Conservation (phyloP, 208 protist genomes). For the Trypanosoma scelopori region DNA sequence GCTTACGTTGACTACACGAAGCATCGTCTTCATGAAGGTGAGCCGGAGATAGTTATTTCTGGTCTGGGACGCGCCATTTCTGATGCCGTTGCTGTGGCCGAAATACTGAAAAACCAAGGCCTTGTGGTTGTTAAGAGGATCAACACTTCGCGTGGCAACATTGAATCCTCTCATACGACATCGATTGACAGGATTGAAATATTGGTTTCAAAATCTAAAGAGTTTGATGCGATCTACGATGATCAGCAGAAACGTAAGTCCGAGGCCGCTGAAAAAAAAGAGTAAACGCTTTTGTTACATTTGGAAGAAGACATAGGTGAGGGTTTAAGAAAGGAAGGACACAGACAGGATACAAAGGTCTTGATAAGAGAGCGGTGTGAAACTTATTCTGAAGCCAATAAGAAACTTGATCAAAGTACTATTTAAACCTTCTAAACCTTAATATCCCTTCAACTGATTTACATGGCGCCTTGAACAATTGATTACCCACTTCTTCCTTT, state of each 20-base stretch:
- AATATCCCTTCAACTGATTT: neutral
- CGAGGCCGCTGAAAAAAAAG: slow-evolving; percentile 19
- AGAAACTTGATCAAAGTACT: neutral
- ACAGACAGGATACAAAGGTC: neutral
- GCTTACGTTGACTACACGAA: slow-evolving; percentile 83
- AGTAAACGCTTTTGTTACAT: slow-evolving; percentile 11
- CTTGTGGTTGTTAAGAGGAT: slow-evolving; percentile 83
- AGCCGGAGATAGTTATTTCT: slow-evolving; percentile 66
- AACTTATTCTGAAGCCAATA: neutral
- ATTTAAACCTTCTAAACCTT: neutral
- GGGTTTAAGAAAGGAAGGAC: neutral
- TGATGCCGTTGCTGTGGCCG: slow-evolving; percentile 84
- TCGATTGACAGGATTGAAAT: slow-evolving; percentile 84
- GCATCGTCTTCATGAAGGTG: slow-evolving; percentile 79
- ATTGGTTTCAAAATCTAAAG: slow-evolving; percentile 63
- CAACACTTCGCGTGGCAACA: slow-evolving; percentile 69
- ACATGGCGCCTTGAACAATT: neutral
- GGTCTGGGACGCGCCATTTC: slow-evolving; percentile 82
- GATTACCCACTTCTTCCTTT: slow-evolving; percentile 21
- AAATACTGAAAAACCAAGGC: slow-evolving; percentile 87
- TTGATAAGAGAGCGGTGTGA: neutral
- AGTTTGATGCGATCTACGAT: slow-evolving; percentile 78
- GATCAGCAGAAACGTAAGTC: slow-evolving; percentile 68
- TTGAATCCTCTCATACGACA: slow-evolving; percentile 43
- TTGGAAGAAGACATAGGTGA: neutral